Evolutionary conservation across 75 land plant species (phyloP), one percentile per base, ranked within the genome.

Genomic region (Pinus taeda): DNA sequence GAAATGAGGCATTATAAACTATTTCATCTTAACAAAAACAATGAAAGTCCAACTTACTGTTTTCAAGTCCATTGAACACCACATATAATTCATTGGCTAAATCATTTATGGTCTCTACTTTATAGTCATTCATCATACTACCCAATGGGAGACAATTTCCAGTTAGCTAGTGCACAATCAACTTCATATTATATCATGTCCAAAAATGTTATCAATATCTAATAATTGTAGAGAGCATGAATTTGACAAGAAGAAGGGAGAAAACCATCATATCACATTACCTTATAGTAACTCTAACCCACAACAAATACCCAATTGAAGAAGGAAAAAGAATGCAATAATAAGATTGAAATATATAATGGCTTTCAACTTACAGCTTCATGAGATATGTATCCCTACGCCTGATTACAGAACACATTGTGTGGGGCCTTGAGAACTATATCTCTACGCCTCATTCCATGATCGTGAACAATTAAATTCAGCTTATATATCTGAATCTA

Each of bases 111-210:
- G 77, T 80, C 79, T 86, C 88, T 65, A 86, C 88, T 79, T 86
- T 86, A 67, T 83, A 84, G 59, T 84, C 87, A 45, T 87, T 84
- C 88, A 86, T 86, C 88, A 84, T 86, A 63, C 87, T 85, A 59
- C 15, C 64, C 56, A 55, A 78, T 29, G 55, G 9, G 13, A 49
- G 55, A 11, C 55, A 49, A 1, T 49, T 49, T 9, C 11, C 55
- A 49, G 49, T 45, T 45, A 45, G 49, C 0, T 9, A 45, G 0
- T 45, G 49, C 8, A 45, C 49, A 45, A 45, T 8, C 8, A 45
- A 45, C 8, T 45, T 45, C 1, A 49, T 49, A 9, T 1, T 1
- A 9, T 9, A 49, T 49, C 11, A 49, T 49, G 11, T 2, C 9
- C 42, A 49, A 11, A 49, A 9, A 1, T 49, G 11, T 49, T 49